Base-by-base conservation (phyloP, 345 rosid species). In the Pseudoturritis turrita region DNA sequence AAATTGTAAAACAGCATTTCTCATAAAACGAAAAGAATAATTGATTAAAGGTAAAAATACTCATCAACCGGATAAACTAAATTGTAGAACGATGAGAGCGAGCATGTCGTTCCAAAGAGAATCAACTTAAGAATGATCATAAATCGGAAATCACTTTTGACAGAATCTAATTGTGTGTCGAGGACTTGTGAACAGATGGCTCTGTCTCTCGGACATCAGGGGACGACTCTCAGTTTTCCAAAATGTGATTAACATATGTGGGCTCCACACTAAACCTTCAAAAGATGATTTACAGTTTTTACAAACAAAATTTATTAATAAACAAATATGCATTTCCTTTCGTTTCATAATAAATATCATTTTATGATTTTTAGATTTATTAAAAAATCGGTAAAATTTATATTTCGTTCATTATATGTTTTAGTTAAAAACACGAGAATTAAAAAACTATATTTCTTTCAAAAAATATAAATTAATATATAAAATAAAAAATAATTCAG, bases 151-250 rank as follows among this genome's bases (percentile, higher is more conserved):
- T 55, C 54, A 56, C 35, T 68, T 57, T 58, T 23, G 50, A 58
- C 66, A 45, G 65, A 64, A 64, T 45, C 17, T 73, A 37, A 70
- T 25, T 25, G 50, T 59, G 49, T 64, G 57, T 64, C 31, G 23
- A 44, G 54, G 22, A 25, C 56, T 44, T 21, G 54, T 44, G 56
- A 62, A 35, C 69, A 62, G 28, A 21, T 71, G 71, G 26, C 26
- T 31, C 51, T 22, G 52, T 46, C 64, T 65, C 58, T 23, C 11
- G 47, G 63, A 41, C 70, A 72, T 45, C 23, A 17, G 19, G 55
- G 43, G 33, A 70, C 41, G 41, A 35, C 45, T 73, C 71, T 6
- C 22, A 10, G 56, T 36, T 46, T 56, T 25, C 49, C 18, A 64
- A 28, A 45, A 41, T 6, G 13, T 70, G 6, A 67, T 53, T 25